A percentile compares a stretch with the other conserved stretches of the same genome.
Evolutionary conservation across 2,329 filamentous ascomycete species (phyloP).

Genomic region (Claviceps sorghi): DNA sequence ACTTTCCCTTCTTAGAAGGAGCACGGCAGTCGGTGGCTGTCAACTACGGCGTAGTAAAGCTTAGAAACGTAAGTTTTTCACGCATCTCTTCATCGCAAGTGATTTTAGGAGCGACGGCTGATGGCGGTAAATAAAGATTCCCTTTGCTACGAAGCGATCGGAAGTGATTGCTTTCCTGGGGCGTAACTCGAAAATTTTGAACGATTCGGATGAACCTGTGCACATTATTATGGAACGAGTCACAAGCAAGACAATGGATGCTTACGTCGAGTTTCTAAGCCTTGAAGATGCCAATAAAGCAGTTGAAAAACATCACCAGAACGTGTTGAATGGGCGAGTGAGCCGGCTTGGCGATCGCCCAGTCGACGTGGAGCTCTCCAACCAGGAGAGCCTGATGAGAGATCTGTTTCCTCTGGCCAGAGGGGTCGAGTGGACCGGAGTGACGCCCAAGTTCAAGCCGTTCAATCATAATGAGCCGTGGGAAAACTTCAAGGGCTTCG

Average conservation of each 20-base stretch:
- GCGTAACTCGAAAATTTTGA: conserved; percentile 39
- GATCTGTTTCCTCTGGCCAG: conserved; percentile 45
- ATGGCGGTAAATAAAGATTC: conserved; percentile 30
- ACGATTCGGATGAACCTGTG: conserved; percentile 39
- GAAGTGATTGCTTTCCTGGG: conserved; percentile 46
- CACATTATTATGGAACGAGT: conserved; percentile 53
- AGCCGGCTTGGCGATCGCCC: conserved; percentile 41
- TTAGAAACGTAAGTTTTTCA: conserved; percentile 32
- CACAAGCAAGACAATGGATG: conserved; percentile 47
- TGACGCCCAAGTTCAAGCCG: conserved; percentile 25
- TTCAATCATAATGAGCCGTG: conserved; percentile 25
- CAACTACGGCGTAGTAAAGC: conserved; percentile 30
- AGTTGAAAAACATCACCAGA: conserved; percentile 32
- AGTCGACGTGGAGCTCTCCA: conserved; percentile 42
- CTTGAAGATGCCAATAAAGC: conserved; percentile 38
- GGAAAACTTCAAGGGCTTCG: conserved; percentile 44
- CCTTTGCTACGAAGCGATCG: conserved; percentile 35
- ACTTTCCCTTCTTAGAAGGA: conserved; percentile 34
- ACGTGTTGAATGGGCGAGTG: conserved; percentile 23
- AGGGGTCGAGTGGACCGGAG: conserved; percentile 40
- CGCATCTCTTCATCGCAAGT: too few species aligned
- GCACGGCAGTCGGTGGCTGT: conserved; percentile 16
- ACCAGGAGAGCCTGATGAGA: conserved; percentile 41
- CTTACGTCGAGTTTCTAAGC: conserved; percentile 42
- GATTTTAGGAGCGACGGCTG: not conserved